phyloP scores from a whole-genome alignment of 2,329 filamentous ascomycete species.

The Xylariaceae sp. region DNA sequence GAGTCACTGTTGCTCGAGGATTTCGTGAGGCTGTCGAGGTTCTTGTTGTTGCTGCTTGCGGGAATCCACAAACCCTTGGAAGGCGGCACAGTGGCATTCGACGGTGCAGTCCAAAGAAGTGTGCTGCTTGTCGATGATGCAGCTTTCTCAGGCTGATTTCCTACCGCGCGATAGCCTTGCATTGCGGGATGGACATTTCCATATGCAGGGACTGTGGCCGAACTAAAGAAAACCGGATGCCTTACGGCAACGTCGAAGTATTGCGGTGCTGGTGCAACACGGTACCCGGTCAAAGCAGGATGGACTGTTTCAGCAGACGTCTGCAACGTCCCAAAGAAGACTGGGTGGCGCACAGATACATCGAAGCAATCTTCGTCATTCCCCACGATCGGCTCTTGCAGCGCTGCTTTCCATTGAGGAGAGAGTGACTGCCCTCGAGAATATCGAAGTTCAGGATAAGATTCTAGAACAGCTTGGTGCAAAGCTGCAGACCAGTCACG shows the following conservation, averaged over 20 bases:
- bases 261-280: not conserved
- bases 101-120: constrained; percentile 13
- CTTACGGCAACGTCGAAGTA: constrained; percentile 14
- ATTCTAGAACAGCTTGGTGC: constrained; percentile 31
- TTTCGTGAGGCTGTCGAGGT: not conserved
- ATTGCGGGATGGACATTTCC: constrained; percentile 12
- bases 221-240: constrained; percentile 21
- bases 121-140: not conserved
- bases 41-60: not conserved
- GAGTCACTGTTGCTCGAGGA: not conserved
- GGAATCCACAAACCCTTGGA: constrained; percentile 9
- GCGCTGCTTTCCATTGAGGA: constrained; percentile 21
- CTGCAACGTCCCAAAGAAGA: constrained; percentile 27
- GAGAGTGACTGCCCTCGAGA: constrained; percentile 20
- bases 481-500: constrained; percentile 38
- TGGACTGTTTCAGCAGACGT: constrained; percentile 25
- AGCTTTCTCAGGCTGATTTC: not conserved
- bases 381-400: constrained; percentile 22
- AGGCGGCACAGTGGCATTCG: not conserved
- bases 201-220: constrained; percentile 3
- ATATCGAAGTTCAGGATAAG: constrained; percentile 24
- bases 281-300: constrained; percentile 24
- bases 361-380: constrained; percentile 22
- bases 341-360: constrained; percentile 31
- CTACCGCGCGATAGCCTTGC: constrained; percentile 14